These are phyloP conservation scores for Auxenochlorella protothecoides DNA, from an alignment of 139 green algal genomes.

Conservation along the genomic window DNA sequence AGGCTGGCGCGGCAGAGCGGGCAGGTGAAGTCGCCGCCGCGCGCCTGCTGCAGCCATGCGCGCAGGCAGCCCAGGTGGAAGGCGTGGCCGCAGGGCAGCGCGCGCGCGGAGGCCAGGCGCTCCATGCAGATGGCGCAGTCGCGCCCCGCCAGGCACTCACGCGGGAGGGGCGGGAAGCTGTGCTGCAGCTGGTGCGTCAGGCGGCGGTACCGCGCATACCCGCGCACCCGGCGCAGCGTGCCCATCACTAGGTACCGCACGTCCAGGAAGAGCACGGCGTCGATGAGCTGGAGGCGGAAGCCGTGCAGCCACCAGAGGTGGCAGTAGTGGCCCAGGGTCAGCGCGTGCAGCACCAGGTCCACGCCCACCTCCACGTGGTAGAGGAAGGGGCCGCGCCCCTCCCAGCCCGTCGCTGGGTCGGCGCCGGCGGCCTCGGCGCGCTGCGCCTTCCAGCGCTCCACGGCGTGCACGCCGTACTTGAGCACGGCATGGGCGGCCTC, in stretches of 20 bases:
- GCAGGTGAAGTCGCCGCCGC: slow-evolving; percentile 43
- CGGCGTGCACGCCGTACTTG: slow-evolving; percentile 9
- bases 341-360: slow-evolving; percentile 69
- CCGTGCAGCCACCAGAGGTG: slow-evolving; percentile 90
- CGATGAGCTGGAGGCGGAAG: slow-evolving; percentile 82
- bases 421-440: slow-evolving; percentile 1
- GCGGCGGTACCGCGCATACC: slow-evolving; percentile 45
- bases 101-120: slow-evolving; percentile 59
- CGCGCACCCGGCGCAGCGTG: slow-evolving; percentile 58
- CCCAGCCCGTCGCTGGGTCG: slow-evolving; percentile 31
- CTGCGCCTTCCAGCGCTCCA: background rate
- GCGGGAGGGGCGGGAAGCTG: slow-evolving; percentile 4
- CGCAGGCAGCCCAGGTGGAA: slow-evolving; percentile 94
- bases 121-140: slow-evolving; percentile 29
- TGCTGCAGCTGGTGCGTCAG: slow-evolving; percentile 11
- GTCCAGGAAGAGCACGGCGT: slow-evolving; percentile 68
- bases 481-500: slow-evolving; percentile 7
- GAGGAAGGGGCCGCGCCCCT: slow-evolving; percentile 55
- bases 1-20: slow-evolving; percentile 81
- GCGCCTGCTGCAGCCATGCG: slow-evolving; percentile 87
- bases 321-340: slow-evolving; percentile 81
- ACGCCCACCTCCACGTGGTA: slow-evolving; percentile 92
- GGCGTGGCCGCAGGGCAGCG: slow-evolving; percentile 83
- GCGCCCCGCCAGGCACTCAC: background rate
- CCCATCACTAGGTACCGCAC: slow-evolving; percentile 71